Conservation (phyloP, 805 yeast species). For the Jamesozyma piceae region DNA sequence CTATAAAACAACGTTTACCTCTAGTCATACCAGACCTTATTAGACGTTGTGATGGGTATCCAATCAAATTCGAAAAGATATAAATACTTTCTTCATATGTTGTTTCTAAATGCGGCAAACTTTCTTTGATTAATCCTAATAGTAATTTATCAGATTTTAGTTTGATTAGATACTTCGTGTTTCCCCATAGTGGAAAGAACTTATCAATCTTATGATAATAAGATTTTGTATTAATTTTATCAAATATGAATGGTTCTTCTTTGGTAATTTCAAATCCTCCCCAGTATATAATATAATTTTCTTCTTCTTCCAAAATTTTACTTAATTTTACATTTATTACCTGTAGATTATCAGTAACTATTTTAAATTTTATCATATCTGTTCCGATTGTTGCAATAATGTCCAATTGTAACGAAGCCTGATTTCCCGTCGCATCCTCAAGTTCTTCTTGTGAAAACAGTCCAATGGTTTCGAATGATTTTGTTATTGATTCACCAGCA, state of each 20-base stretch:
- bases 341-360: conserved; percentile 1
- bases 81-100: not conserved
- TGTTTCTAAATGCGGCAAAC: too few relatives aligned
- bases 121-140: not conserved
- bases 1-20: not conserved
- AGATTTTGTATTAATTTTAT: not conserved
- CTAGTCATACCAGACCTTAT: conserved; percentile 1
- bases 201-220: conserved; percentile 6
- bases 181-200: not conserved
- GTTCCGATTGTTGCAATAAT: not conserved
- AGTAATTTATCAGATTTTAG: not conserved
- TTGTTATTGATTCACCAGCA: conserved; percentile 5
- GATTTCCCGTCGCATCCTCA: not conserved
- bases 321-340: not conserved
- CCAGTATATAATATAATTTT: conserved; percentile 6
- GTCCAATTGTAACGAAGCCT: not conserved
- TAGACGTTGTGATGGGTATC: not conserved
- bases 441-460: not conserved
- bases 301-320: conserved; percentile 6
- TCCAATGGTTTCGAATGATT: conserved; percentile 2
- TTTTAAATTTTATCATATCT: not conserved
- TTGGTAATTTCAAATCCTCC: conserved; percentile 5
- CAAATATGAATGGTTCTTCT: not conserved
- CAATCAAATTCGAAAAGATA: not conserved
- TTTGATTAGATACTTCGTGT: not conserved